phyloP scores from a whole-genome alignment of 495 filamentous ascomycete species.

The Penicillium manginii region DNA sequence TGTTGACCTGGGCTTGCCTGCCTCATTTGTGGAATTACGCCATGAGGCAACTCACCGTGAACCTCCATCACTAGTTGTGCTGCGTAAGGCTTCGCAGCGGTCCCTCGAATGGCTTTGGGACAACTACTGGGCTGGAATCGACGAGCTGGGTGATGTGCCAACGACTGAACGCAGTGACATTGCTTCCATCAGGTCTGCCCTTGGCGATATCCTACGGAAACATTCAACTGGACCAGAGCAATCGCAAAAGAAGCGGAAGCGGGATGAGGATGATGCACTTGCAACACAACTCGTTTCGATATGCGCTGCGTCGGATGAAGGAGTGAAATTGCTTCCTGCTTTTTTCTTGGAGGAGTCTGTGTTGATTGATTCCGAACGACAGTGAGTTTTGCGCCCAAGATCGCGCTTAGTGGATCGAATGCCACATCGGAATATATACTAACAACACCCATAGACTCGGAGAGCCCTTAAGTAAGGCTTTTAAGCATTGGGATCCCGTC shows the following conservation, averaged over 20 bases:
- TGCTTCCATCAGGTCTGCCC: conserved; percentile 20
- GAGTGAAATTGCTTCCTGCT: conserved; percentile 25
- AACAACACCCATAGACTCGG: conserved; percentile 32
- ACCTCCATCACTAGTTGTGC: conserved; percentile 70
- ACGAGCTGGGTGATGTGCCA: conserved; percentile 12
- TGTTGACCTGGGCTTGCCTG: conserved; percentile 72
- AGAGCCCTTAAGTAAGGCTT: conserved; percentile 32
- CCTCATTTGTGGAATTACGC: conserved; percentile 84
- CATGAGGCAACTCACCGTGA: conserved; percentile 91
- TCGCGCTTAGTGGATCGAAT: neutral
- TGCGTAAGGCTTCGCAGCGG: conserved; percentile 65
- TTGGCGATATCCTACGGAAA: conserved; percentile 26
- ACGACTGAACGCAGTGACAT: conserved; percentile 16
- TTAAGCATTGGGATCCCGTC: conserved; percentile 42
- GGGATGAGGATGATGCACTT: conserved; percentile 28
- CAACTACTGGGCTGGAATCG: conserved; percentile 71
- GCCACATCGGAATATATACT: neutral
- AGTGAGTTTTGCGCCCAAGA: conserved; percentile 27
- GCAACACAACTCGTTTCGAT: conserved; percentile 34
- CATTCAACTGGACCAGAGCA: conserved; percentile 21
- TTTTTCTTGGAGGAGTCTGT: conserved; percentile 34
- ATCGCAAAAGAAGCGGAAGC: conserved; percentile 39
- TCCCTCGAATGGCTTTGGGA: conserved; percentile 86
- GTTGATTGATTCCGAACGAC: conserved; percentile 33
- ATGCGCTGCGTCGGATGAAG: conserved; percentile 29